Conservation (phyloP, 2,329 filamentous ascomycete genomes). For the Chrysoporthe deuterocubensis region DNA sequence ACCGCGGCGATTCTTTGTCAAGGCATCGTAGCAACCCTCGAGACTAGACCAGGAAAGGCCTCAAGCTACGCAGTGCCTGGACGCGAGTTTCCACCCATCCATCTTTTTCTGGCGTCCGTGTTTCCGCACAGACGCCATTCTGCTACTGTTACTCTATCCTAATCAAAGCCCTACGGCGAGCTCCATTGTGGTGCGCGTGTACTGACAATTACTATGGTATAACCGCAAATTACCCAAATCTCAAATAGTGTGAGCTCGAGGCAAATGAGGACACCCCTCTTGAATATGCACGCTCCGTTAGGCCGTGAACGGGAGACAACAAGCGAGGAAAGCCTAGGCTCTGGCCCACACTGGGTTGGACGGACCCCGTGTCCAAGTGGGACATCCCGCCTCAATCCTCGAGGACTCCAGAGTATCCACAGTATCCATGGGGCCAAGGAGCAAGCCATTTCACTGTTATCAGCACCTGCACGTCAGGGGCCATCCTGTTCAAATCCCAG, state of each 20-base stretch:
- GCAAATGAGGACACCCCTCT: neutral
- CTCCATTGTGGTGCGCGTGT: neutral
- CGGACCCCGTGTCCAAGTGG: neutral
- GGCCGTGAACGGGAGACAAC: no score
- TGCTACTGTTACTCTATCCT: neutral
- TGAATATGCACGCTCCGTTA: no score
- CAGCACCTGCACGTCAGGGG: slow-evolving; percentile 1
- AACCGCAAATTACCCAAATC: neutral
- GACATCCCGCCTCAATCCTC: neutral
- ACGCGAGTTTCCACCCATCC: neutral
- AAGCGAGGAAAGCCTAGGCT: no score
- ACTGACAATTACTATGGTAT: neutral
- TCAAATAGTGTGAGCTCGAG: neutral
- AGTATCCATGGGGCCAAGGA: slow-evolving; percentile 9
- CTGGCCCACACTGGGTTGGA: no score
- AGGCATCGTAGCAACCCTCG: no score
- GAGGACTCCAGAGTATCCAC: neutral
- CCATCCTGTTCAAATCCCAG: slow-evolving; percentile 4
- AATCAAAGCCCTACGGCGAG: neutral
- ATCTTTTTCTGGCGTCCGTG: neutral
- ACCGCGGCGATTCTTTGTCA: no score
- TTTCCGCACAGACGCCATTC: neutral
- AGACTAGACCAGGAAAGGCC: no score
- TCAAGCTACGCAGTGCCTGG: no score
- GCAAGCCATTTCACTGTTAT: slow-evolving; percentile 7